phyloP scores from a whole-genome alignment of 257 asterid species.

The Gentiana straminea region DNA sequence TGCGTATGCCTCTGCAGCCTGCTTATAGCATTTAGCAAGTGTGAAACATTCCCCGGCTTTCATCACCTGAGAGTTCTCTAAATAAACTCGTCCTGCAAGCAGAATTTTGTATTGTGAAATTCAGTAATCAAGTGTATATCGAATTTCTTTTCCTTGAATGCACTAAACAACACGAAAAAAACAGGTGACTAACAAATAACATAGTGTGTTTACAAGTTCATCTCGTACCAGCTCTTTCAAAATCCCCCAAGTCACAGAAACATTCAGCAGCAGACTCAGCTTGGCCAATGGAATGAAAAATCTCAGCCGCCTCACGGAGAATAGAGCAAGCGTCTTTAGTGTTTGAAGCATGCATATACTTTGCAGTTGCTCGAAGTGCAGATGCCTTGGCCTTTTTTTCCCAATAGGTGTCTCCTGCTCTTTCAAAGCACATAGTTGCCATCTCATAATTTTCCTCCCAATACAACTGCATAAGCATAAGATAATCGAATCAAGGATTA shows the following conservation, averaged over 20 bases:
- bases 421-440: conserved; percentile 61
- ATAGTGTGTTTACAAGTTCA: neutral
- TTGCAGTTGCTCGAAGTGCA: conserved; percentile 40
- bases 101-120: neutral
- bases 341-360: conserved; percentile 27
- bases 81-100: conserved; percentile 38
- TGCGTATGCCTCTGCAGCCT: conserved; percentile 39
- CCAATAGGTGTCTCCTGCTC: conserved; percentile 47
- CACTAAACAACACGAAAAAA: too few species aligned
- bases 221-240: conserved; percentile 41
- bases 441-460: conserved; percentile 58
- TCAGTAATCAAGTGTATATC: too few species aligned
- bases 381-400: conserved; percentile 56
- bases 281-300: conserved; percentile 40
- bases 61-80: conserved; percentile 24
- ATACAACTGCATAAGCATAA: conserved; percentile 32
- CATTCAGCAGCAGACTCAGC: conserved; percentile 56
- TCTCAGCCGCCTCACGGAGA: conserved; percentile 64
- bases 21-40: conserved; percentile 30
- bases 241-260: conserved; percentile 47
- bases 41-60: conserved; percentile 61
- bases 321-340: conserved; percentile 22
- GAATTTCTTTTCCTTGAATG: too few species aligned
- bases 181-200: too few species aligned
- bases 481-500: neutral